A percentile compares a stretch with the other conserved stretches of the same genome.
phyloP scores from a whole-genome alignment of 2,329 filamentous ascomycete genomes.

The Calonectria fujianensis region DNA sequence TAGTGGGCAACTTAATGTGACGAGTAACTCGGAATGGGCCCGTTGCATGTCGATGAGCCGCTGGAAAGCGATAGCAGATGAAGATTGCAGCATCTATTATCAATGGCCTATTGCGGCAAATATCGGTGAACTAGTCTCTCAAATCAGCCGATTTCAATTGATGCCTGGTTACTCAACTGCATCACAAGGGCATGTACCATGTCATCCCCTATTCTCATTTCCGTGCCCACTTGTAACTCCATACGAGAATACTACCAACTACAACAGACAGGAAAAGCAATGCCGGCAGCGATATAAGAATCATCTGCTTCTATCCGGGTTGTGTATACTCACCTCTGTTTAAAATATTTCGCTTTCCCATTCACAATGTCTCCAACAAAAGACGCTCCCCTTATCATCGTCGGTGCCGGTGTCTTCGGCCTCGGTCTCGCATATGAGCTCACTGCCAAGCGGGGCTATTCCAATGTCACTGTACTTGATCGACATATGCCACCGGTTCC shows the following conservation, averaged over 20 bases:
- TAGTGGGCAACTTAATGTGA: background rate
- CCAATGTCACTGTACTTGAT: conserved; percentile 68
- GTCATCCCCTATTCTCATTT: background rate
- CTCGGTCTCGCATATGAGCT: conserved; percentile 69
- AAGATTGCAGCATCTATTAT: background rate
- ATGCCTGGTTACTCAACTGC: background rate
- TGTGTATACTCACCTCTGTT: background rate
- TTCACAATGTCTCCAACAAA: conserved; percentile 24
- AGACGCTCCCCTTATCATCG: conserved; percentile 47
- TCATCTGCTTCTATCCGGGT: background rate
- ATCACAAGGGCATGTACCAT: background rate
- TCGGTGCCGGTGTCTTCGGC: conserved; percentile 69
- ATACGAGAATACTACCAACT: background rate
- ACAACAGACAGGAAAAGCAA: no score
- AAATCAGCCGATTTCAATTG: background rate
- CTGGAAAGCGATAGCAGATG: background rate
- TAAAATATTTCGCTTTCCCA: no score
- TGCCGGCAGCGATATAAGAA: background rate
- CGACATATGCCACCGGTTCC: conserved; percentile 57
- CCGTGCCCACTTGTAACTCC: background rate
- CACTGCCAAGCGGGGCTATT: conserved; percentile 61
- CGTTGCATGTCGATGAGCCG: background rate
- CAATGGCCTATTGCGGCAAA: background rate
- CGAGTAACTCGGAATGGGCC: background rate
- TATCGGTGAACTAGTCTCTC: background rate